Base-by-base conservation (phyloP, 805 yeast genomes). In the Kazachstania africana region DNA sequence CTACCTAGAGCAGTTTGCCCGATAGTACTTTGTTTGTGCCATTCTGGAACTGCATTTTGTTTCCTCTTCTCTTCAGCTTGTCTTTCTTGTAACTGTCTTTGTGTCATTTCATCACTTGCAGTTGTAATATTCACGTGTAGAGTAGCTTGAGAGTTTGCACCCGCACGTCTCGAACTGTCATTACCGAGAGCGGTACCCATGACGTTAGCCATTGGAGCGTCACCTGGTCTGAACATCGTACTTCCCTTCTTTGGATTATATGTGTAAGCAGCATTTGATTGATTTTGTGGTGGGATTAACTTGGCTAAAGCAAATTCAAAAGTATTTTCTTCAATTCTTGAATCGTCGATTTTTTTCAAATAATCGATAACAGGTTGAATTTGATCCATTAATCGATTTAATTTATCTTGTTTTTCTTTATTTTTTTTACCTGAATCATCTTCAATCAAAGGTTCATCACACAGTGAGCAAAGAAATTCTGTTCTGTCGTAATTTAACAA, bases 21-120 rank as follows among this genome's bases (percentile, higher is more conserved):
- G 42, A 88, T 88, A 1, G 99, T 87, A 50, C 88, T 75, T 44
- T 78, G 78, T 41, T 79, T 74, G 53, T 91, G 95, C 99, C 99
- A 91, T 18, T 91, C 78, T 6, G 99, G 99, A 43, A 91, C 66
- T 4, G 95, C 95, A 53, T 91, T 91, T 55, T 88, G 95, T 50
- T 80, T 78, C 55, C 87, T 55, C 69, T 77, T 55, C 71, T 74
- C 67, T 69, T 75, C 62, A 64, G 75, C 57, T 53, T 80, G 78
- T 49, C 71, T 63, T 44, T 75, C 75, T 49, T 64, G 68, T 45
- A 68, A 68, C 56, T 77, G 85, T 43, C 73, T 69, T 50, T 69
- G 75, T 42, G 69, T 66, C 38, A 74, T 73, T 47, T 82, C 93
- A 55, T 83, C 95, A 44, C 76, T 80, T 12, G 88, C 91, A 4